Percentiles rank a stretch among this genome's conserved stretches.
phyloP scores from a whole-genome alignment of 1,284 basidiomycete species.

The Cryptococcus jaspeensis region DNA sequence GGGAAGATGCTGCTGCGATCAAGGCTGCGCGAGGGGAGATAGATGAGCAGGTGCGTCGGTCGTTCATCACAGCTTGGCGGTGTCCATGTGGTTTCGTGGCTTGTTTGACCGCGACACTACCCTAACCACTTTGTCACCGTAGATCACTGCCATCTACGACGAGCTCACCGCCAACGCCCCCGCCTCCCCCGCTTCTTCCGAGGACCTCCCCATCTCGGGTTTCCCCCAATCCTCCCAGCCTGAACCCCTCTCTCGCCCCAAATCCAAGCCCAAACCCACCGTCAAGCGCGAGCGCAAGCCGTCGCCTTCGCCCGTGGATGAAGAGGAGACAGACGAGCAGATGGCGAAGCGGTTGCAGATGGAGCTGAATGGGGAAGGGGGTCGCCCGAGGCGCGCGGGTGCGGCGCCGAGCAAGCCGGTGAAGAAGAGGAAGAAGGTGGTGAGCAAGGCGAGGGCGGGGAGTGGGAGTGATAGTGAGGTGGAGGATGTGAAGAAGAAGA shows the following conservation, averaged over 20 bases:
- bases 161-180: slow-evolving; percentile 21
- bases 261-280: slow-evolving; percentile 6
- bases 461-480: slow-evolving; percentile 14
- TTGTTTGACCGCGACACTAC: too few relatives aligned
- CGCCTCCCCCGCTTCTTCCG: slow-evolving; percentile 18
- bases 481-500: slow-evolving; percentile 31
- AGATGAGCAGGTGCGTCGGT: slow-evolving; percentile 43
- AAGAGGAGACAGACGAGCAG: slow-evolving; percentile 18
- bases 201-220: slow-evolving; percentile 16
- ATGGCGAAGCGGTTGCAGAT: slow-evolving; percentile 19
- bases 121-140: too few relatives aligned
- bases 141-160: slow-evolving; percentile 45
- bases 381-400: slow-evolving; percentile 1
- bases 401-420: slow-evolving; percentile 1
- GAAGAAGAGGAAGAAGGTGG: slow-evolving; percentile 21
- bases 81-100: too few relatives aligned
- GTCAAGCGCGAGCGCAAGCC: slow-evolving; percentile 20
- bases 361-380: slow-evolving; percentile 4
- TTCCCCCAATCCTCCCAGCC: slow-evolving; percentile 28
- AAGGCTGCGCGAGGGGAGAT: slow-evolving; percentile 43
- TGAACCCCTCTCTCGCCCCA: slow-evolving; percentile 12
- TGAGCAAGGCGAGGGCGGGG: slow-evolving; percentile 21
- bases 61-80: too few relatives aligned
- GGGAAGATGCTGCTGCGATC: slow-evolving; percentile 40
- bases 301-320: slow-evolving; percentile 9